Evolutionary conservation across 2,329 filamentous ascomycete genomes (phyloP).

Genomic region (Xylariaceae sp.): DNA sequence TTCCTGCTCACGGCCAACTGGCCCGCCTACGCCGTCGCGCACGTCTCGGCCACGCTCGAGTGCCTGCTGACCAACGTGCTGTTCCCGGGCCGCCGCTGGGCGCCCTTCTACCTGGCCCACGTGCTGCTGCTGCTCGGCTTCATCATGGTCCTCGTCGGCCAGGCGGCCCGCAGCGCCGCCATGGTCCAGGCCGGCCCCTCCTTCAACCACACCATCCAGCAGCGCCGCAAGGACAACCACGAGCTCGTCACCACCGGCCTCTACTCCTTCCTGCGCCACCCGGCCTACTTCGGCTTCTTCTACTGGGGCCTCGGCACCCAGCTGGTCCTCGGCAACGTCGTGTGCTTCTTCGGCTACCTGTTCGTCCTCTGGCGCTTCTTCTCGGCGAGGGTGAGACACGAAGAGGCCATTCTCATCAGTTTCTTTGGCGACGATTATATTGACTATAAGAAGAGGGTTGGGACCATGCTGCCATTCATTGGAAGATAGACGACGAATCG

Average conservation of each 20-base stretch:
- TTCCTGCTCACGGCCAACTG: slow-evolving; percentile 86
- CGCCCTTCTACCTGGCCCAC: slow-evolving; percentile 35
- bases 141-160: slow-evolving; percentile 58
- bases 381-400: slow-evolving; percentile 59
- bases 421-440: slow-evolving; percentile 85
- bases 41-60: slow-evolving; percentile 67
- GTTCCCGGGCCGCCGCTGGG: slow-evolving; percentile 42
- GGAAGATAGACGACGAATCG: slow-evolving; percentile 14
- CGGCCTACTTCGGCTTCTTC: slow-evolving; percentile 96
- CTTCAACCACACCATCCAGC: slow-evolving; percentile 86
- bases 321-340: slow-evolving; percentile 73
- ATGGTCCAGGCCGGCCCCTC: slow-evolving; percentile 86
- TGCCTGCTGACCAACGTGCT: slow-evolving; percentile 54
- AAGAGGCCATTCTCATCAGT: slow-evolving; percentile 67
- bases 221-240: slow-evolving; percentile 60
- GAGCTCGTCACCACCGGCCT: slow-evolving; percentile 75
- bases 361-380: slow-evolving; percentile 84
- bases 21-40: slow-evolving; percentile 74
- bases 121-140: slow-evolving; percentile 51
- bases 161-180: slow-evolving; percentile 67
- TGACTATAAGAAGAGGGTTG: slow-evolving; percentile 61
- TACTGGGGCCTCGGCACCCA: slow-evolving; percentile 98
- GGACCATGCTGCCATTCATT: slow-evolving; percentile 77
- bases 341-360: slow-evolving; percentile 70
- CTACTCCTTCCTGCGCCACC: slow-evolving; percentile 71